Conservation (phyloP, 2,329 filamentous ascomycete species). For the Aplosporella prunicola region DNA sequence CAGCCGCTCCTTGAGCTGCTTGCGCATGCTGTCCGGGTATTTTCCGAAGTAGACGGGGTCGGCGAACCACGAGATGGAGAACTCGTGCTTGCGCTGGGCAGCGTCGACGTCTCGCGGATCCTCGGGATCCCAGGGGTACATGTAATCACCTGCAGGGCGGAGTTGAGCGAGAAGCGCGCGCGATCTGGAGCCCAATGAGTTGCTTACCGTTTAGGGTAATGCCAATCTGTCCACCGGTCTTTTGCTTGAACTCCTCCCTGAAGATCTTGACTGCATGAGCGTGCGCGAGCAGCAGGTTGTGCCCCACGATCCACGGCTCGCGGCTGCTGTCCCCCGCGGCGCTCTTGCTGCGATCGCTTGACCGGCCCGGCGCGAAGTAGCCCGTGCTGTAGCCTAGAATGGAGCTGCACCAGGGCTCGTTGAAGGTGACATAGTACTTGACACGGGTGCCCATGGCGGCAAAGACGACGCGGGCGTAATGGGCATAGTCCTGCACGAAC, state of each 20-base stretch:
- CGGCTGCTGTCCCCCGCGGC: constrained; percentile 61
- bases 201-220: constrained; percentile 71
- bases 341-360: constrained; percentile 63
- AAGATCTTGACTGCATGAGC: constrained; percentile 73
- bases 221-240: constrained; percentile 66
- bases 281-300: constrained; percentile 72
- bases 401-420: constrained; percentile 79
- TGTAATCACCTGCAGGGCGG: constrained; percentile 53
- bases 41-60: constrained; percentile 79
- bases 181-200: too few relatives aligned
- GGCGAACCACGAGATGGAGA: constrained; percentile 79
- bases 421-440: constrained; percentile 85
- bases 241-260: constrained; percentile 69
- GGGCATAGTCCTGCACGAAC: constrained; percentile 71
- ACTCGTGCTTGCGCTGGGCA: constrained; percentile 72
- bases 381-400: constrained; percentile 73
- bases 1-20: constrained; percentile 68
- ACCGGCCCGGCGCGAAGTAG: constrained; percentile 72
- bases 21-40: constrained; percentile 75
- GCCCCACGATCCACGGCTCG: constrained; percentile 76
- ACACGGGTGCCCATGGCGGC: constrained; percentile 62
- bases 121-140: constrained; percentile 71
- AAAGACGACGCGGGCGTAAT: constrained; percentile 70
- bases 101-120: constrained; percentile 69
- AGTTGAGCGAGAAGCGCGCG: neutral